phyloP scores from a whole-genome alignment of 345 rosid species.

The Leavenworthia alabamica region DNA sequence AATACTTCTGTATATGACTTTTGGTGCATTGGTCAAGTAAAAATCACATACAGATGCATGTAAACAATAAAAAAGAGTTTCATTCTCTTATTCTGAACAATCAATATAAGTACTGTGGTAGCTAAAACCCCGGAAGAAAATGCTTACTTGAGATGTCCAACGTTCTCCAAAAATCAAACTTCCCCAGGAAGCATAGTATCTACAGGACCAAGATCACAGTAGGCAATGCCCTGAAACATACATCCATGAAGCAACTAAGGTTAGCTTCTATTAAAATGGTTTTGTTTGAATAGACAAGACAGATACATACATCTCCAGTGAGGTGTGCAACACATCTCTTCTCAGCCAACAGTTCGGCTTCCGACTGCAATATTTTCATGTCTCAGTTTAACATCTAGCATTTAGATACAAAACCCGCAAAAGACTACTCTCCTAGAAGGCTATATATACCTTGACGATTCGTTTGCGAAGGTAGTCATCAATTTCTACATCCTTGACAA shows the following conservation, averaged over 20 bases:
- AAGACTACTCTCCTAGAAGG: slow-evolving; percentile 3
- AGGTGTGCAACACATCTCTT: slow-evolving; percentile 97
- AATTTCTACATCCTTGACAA: slow-evolving; percentile 71
- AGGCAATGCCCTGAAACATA: slow-evolving; percentile 68
- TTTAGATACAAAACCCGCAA: neutral
- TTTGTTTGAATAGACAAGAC: neutral
- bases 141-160: slow-evolving; percentile 24
- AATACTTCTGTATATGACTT: slow-evolving; percentile 20
- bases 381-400: neutral
- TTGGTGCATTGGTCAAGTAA: slow-evolving; percentile 10
- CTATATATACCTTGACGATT: slow-evolving; percentile 65
- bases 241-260: slow-evolving; percentile 2
- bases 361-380: slow-evolving; percentile 46
- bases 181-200: slow-evolving; percentile 99
- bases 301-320: slow-evolving; percentile 65
- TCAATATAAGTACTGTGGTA: slow-evolving; percentile 21
- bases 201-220: slow-evolving; percentile 79
- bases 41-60: slow-evolving; percentile 20
- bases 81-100: slow-evolving; percentile 19
- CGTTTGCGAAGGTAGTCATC: slow-evolving; percentile 77
- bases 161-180: slow-evolving; percentile 43
- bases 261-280: slow-evolving; percentile 2
- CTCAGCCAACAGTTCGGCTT: slow-evolving; percentile 88
- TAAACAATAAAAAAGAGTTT: slow-evolving; percentile 13
- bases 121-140: slow-evolving; percentile 24